Percentiles rank a stretch among this genome's conserved stretches.
phyloP scores from a whole-genome alignment of 139 green algal genomes.

The Chlorella sp. region DNA sequence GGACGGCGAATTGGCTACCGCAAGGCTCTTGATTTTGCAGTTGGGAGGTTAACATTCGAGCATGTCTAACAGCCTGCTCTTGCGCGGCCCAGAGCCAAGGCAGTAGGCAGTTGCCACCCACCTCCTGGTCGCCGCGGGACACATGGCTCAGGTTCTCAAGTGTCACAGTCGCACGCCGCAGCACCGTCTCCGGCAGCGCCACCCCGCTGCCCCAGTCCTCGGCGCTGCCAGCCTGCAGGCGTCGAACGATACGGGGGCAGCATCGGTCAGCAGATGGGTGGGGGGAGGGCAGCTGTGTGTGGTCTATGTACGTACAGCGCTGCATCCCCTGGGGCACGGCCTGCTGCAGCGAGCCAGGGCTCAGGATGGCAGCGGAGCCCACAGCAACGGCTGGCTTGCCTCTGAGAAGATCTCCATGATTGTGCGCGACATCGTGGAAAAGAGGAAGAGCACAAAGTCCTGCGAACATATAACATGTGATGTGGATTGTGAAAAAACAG shows the following conservation, averaged over 20 bases:
- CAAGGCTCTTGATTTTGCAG: too few relatives aligned
- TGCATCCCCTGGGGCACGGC: too few relatives aligned
- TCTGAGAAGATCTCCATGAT: slow-evolving; percentile 51
- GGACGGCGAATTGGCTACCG: background rate
- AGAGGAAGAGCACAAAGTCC: slow-evolving; percentile 46
- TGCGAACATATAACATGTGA: too few relatives aligned
- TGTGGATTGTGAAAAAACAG: too few relatives aligned
- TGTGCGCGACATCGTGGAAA: slow-evolving; percentile 37
- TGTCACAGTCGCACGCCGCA: background rate
- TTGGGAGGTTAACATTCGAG: too few relatives aligned
- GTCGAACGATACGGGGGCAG: background rate
- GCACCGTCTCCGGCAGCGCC: background rate
- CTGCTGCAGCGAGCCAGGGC: background rate
- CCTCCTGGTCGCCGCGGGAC: background rate
- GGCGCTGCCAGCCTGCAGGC: slow-evolving; percentile 1
- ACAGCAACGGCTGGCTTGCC: background rate
- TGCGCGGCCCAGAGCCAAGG: too few relatives aligned
- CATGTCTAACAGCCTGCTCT: too few relatives aligned
- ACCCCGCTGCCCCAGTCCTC: slow-evolving; percentile 21
- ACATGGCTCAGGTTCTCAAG: slow-evolving; percentile 30
- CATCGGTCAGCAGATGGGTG: too few relatives aligned
- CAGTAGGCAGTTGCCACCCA: background rate
- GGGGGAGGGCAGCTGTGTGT: too few relatives aligned
- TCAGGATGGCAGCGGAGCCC: background rate
- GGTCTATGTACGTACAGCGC: too few relatives aligned